phyloP scores from a whole-genome alignment of 768 basidiomycete species.

The Lactifluus volemus region DNA sequence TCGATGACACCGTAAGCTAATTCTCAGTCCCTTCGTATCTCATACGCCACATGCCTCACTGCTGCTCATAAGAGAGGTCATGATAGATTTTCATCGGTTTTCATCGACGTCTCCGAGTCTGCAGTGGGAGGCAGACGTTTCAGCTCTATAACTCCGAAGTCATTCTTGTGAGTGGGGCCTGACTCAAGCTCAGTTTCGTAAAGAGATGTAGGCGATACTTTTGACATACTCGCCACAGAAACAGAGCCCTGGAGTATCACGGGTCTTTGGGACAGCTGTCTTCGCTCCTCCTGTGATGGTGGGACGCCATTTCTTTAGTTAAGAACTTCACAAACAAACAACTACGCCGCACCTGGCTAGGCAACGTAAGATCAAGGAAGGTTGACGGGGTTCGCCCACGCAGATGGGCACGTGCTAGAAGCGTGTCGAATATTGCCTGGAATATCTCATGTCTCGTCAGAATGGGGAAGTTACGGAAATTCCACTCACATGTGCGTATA shows the following conservation, averaged over 20 bases:
- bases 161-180: not conserved
- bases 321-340: not conserved
- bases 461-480: not conserved
- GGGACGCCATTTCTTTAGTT: not conserved
- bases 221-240: not conserved
- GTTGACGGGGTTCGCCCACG: not conserved
- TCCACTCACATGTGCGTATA: conserved; percentile 2
- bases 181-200: not conserved
- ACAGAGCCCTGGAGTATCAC: not conserved
- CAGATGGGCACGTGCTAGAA: not conserved
- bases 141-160: not conserved
- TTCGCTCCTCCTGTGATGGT: not conserved
- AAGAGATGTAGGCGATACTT: not conserved
- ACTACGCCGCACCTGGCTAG: not conserved
- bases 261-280: not conserved
- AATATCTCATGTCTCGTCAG: not conserved
- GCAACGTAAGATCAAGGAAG: not conserved
- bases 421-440: not conserved
- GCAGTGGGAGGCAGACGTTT: not conserved
- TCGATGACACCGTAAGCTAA: not conserved
- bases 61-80: not conserved
- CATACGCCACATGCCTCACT: not conserved
- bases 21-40: not conserved
- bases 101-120: not conserved
- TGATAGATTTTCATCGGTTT: not conserved